Percentiles rank a stretch among this genome's conserved stretches.
These are phyloP conservation scores for Hemisphaericaspora subhashii DNA, from an alignment of 1,139 yeast genomes.

Conservation along the genomic window DNA sequence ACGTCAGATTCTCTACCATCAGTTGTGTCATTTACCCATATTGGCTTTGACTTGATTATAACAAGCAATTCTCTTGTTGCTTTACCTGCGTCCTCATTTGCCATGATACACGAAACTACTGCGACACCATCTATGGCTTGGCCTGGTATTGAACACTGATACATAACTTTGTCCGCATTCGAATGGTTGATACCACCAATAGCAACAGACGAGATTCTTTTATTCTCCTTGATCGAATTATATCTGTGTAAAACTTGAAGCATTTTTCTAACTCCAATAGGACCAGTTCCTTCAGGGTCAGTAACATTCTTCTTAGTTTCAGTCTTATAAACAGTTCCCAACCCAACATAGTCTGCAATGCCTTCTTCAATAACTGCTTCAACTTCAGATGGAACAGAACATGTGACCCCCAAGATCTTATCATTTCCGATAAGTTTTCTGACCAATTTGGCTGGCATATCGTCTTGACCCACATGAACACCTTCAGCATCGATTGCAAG, in stretches of 20 bases:
- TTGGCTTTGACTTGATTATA: conserved; percentile 18
- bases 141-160: conserved; percentile 48
- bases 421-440: conserved; percentile 67
- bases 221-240: conserved; percentile 17
- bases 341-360: conserved; percentile 78
- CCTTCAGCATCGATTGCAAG: conserved; percentile 90
- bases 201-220: conserved; percentile 59
- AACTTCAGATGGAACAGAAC: conserved; percentile 60
- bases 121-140: conserved; percentile 74
- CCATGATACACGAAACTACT: conserved; percentile 85
- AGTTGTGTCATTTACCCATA: conserved; percentile 16
- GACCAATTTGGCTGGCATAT: conserved; percentile 66
- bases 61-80: conserved; percentile 45
- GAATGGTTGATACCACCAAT: conserved; percentile 82
- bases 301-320: conserved; percentile 59
- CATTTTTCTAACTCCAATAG: conserved; percentile 61
- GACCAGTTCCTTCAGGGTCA: conserved; percentile 54
- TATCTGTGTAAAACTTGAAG: conserved; percentile 46
- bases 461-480: conserved; percentile 92
- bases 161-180: conserved; percentile 59
- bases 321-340: conserved; percentile 82
- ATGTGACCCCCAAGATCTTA: conserved; percentile 81
- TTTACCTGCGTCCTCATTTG: conserved; percentile 53
- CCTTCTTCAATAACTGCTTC: conserved; percentile 51
- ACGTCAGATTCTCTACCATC: conserved; percentile 11